Base-by-base conservation (phyloP, 2,329 filamentous ascomycete genomes). In the Sclerotinia minor region DNA sequence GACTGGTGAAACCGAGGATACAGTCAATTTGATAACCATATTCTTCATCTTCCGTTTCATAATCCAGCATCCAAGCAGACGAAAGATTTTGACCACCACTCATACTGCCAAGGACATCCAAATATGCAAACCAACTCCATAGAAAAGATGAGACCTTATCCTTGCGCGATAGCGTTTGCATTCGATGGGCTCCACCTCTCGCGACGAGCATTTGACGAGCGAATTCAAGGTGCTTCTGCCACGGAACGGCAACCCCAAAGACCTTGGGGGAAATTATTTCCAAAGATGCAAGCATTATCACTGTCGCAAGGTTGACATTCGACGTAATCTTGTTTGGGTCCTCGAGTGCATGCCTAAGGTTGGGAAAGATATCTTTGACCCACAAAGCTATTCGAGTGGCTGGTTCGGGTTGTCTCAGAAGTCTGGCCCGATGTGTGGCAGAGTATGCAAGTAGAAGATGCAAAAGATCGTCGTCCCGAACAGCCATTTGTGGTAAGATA, bases 201-300 rank as follows among this genome's bases (percentile, higher is more conserved):
- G 87, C 84, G 19, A 87, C 81, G 73, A 94, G 93, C 72, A 96
- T 86, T 73, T 90, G 85, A 2, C 92, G 86, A 1, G 92, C 92
- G 65, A 92, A 85, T 67, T 87, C 86, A 1, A 96, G 83, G 77
- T 96, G 92, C 64, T 85, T 86, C 75, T 93, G 91, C 92, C 92
- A 96, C 0, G 90, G 85, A 65, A 94, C 90, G 0, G 87, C 83
- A n/a, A 92, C 88, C 65, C 90, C 91, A 75, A 95, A 94, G 0
- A 90, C 90, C 67, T 89, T 89, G 0, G 92, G 92, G 0, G 90
- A 92, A 61, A 95, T 89, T 67, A 95, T 94, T 75, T 95, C 91
- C 26, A 95, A 81, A 1, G 91, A 94, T 0, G 91, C 87, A 57
- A 96, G 84, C 90, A 95, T 93, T 70, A 96, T 93, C 9, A 92